Base-by-base conservation (phyloP, 148 eudicot genomes). In the Camellia sinensis region DNA sequence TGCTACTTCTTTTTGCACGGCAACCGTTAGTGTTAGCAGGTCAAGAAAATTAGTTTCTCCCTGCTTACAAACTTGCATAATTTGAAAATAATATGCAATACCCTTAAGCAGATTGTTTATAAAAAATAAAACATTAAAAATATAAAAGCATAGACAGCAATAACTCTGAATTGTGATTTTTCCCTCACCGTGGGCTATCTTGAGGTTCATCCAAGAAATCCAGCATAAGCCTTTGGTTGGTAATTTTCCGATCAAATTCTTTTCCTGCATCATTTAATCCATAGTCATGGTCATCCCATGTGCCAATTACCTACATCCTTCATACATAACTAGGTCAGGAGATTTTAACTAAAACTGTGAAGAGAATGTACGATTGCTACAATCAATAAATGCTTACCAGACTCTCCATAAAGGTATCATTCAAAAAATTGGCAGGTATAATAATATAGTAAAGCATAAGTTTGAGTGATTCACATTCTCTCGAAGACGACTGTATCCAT, bases 261-360 rank as follows among this genome's bases (percentile, higher is more conserved):
- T 92, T 90, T 12, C 96, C 95, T 18, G 96, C 96, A 79, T 92
- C 88, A 85, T 92, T 92, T 78, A 92, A 85, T 75, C 96, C 96
- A 72, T 87, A 92, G 77, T 92, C 96, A 81, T 92, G 96, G 78
- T 92, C 96, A 84, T 92, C 96, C 96, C 96, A 92, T 77, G 92
- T 92, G 77, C 96, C 96, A 84, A 92, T 85, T 43, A 92, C 88
- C 93, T 91, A 61, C 17, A 84, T 48, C 52, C 2, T 76, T 69
- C 73, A 77, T 14, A 72, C 22, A 54, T 60, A 6, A 37, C 48
- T 13, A 2, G 4, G 62, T 76, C 21, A 67, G 74, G 45, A 54
- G 53, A 61, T 15, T 67, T 57, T 77, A 76, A 65, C 2, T 17
- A 6, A 71, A 70, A 48, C 6, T 37, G 7, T 46, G 76, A 65